Conservation (phyloP, 2,329 filamentous ascomycete genomes). For the Diaporthe sp. region DNA sequence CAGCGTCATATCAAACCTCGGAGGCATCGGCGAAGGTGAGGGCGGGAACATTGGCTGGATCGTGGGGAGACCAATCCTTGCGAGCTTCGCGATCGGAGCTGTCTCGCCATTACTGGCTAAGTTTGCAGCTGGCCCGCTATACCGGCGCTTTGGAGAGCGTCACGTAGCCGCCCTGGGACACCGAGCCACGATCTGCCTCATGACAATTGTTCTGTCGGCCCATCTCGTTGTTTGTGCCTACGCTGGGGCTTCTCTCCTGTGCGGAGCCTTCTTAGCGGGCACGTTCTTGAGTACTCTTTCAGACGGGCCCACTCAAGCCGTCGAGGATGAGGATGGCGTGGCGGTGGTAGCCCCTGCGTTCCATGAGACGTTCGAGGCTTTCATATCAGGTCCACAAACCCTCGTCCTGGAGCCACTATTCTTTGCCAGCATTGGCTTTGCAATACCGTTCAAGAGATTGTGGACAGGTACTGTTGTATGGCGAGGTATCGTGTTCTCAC, state of each 20-base stretch:
- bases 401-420: slow-evolving; percentile 70
- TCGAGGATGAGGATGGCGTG: slow-evolving; percentile 53
- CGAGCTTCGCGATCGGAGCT: slow-evolving; percentile 53
- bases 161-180: slow-evolving; percentile 52
- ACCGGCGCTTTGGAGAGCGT: slow-evolving; percentile 52
- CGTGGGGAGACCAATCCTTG: slow-evolving; percentile 55
- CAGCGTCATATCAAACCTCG: slow-evolving; percentile 47
- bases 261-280: slow-evolving; percentile 57
- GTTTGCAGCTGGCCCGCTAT: slow-evolving; percentile 55
- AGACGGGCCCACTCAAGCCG: slow-evolving; percentile 52
- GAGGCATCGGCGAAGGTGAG: slow-evolving; percentile 41
- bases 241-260: slow-evolving; percentile 55
- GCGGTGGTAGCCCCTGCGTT: slow-evolving; percentile 54
- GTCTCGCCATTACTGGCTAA: slow-evolving; percentile 53
- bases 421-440: slow-evolving; percentile 72
- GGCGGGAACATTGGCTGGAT: slow-evolving; percentile 52
- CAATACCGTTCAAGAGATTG: slow-evolving; percentile 70
- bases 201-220: slow-evolving; percentile 50
- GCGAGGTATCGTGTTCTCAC: slow-evolving; percentile 69
- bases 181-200: slow-evolving; percentile 48
- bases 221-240: slow-evolving; percentile 51
- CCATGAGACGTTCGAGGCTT: slow-evolving; percentile 55
- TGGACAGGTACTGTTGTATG: slow-evolving; percentile 66
- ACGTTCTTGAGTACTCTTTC: slow-evolving; percentile 54
- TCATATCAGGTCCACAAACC: slow-evolving; percentile 53